Base-by-base conservation (phyloP, 2,329 filamentous ascomycete species). In the Epichloe glyceriae region DNA sequence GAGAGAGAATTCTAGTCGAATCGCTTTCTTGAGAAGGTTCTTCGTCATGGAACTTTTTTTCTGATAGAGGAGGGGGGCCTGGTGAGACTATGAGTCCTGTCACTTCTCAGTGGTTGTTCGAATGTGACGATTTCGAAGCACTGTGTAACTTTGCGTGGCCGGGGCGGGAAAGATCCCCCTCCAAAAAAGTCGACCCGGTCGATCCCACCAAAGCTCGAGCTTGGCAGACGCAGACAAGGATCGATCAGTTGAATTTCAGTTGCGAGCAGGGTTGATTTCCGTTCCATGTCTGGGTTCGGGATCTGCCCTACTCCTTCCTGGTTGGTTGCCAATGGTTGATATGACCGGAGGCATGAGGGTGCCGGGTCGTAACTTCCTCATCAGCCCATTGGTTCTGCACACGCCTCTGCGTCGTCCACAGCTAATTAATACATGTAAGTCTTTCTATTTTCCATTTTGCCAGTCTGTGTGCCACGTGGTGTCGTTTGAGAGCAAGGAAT, bases 61-160 rank as follows among this genome's bases (percentile, higher is more conserved):
- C 35, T 7, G 33, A n/a, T 11, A 47, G 30, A 33, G 46, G 26
- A 48, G 22, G 26, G 46, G 46, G 17, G 11, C 38, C 11, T 20
- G 38, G 17, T 22, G 46, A 34, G 19, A 37, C 15, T 10, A n/a
- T n/a, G 38, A 48, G 46, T 33, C 26, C 38, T 48, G 46, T 48
- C 46, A 48, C 34, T 48, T 48, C 35, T 48, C 30, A 22, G 46
- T 42, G 46, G 46, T 26, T 33, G 38, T 48, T 39, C 39, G 26
- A 48, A 48, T 42, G 22, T 48, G 46, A 48, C 26, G 46, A 42
- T 48, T 42, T 42, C n/a, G 30, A 48, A 35, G 12, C 38, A 48
- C 46, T 48, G 46, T 48, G 46, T 40, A 37, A 47, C 45, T 42
- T 22, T 47, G 34, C 20, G 26, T 38, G 11, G 6, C 26, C 12